Conservation (phyloP, 345 rosid species). For the Alliaria petiolata region DNA sequence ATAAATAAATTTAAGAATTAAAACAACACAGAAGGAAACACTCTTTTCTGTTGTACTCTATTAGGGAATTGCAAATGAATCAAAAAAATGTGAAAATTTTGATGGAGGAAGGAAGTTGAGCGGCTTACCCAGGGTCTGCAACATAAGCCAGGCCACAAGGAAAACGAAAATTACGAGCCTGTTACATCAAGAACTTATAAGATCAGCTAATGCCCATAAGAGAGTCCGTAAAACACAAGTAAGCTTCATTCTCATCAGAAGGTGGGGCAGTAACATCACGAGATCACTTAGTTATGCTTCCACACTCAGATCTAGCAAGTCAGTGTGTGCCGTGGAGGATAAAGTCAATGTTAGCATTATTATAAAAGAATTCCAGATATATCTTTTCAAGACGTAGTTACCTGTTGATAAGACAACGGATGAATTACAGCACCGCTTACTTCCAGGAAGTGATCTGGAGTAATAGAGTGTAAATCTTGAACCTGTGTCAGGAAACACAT, state of each 20-base stretch:
- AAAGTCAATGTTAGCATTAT: neutral
- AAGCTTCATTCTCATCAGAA: neutral
- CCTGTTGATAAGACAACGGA: slow-evolving; percentile 96
- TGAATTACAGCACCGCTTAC: slow-evolving; percentile 94
- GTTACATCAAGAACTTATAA: slow-evolving; percentile 30
- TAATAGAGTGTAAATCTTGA: slow-evolving; percentile 87
- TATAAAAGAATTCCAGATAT: neutral
- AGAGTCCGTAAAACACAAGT: neutral
- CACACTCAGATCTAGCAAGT: neutral
- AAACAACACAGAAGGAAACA: neutral
- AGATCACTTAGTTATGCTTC: neutral
- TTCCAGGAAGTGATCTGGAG: slow-evolving; percentile 88
- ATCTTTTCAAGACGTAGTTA: slow-evolving; percentile 12
- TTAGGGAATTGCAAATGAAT: no score
- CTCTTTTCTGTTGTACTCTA: no score
- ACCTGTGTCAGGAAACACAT: slow-evolving; percentile 50
- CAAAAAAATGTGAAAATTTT: slow-evolving; percentile 13
- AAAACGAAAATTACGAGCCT: slow-evolving; percentile 93
- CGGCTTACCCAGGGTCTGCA: slow-evolving; percentile 87
- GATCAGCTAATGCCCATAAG: slow-evolving; percentile 15
- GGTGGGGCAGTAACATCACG: neutral
- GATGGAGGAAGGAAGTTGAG: slow-evolving; percentile 14
- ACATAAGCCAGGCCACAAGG: slow-evolving; percentile 89
- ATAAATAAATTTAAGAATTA: neutral
- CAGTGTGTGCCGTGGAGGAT: neutral